Evolutionary conservation across 805 yeast species (phyloP).

Genomic region (Priceomyces haplophilus): DNA sequence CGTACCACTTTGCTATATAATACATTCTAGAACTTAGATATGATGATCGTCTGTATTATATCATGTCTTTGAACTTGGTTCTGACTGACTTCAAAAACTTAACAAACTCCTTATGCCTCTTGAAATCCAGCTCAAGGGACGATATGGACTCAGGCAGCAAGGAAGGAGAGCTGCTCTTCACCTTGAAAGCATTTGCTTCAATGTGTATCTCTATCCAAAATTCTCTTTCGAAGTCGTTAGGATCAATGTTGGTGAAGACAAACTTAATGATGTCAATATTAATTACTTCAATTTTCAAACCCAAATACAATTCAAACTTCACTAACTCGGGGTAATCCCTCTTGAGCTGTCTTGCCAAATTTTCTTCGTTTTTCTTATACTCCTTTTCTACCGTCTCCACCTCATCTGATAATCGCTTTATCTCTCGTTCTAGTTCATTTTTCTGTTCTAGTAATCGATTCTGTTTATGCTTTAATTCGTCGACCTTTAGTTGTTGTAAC

Average conservation of each 20-base stretch:
- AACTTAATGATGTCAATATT: slow-evolving; percentile 46
- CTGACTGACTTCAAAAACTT: slow-evolving; percentile 20
- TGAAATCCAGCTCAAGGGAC: slow-evolving; percentile 21
- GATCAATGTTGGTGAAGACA: slow-evolving; percentile 47
- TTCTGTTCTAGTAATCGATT: slow-evolving; percentile 29
- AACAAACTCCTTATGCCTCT: slow-evolving; percentile 25
- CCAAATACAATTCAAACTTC: slow-evolving; percentile 52
- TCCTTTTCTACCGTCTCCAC: slow-evolving; percentile 12
- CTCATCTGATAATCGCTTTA: slow-evolving; percentile 17
- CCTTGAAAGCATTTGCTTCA: slow-evolving; percentile 36
- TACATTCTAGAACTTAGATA: too few relatives aligned
- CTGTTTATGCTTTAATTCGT: slow-evolving; percentile 34
- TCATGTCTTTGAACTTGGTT: slow-evolving; percentile 6
- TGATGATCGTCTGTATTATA: background rate
- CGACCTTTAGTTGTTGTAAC: slow-evolving; percentile 33
- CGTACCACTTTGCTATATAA: too few relatives aligned
- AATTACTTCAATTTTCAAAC: slow-evolving; percentile 52
- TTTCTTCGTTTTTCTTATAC: slow-evolving; percentile 28
- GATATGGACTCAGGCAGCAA: slow-evolving; percentile 19
- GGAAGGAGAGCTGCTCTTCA: slow-evolving; percentile 38
- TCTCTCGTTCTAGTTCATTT: slow-evolving; percentile 21
- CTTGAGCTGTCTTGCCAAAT: slow-evolving; percentile 41
- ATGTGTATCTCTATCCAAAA: slow-evolving; percentile 47
- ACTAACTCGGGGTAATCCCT: slow-evolving; percentile 51
- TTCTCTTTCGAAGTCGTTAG: slow-evolving; percentile 38